Evolutionary conservation across 345 rosid genomes (phyloP).

Genomic region (Sisymbrium altissimum): DNA sequence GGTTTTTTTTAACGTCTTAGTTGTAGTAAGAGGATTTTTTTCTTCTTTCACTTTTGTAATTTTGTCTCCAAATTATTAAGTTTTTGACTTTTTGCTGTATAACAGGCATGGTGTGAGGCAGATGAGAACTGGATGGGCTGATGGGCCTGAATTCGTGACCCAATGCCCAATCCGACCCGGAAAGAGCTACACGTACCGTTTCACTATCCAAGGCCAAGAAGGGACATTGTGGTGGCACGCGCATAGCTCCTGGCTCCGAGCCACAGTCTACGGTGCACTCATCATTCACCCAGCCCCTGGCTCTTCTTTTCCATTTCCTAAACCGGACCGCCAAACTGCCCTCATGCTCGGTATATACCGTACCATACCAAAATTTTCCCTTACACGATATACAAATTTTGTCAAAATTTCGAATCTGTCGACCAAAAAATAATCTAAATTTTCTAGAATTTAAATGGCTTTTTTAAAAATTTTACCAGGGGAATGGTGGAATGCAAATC

Average conservation of each 20-base stretch:
- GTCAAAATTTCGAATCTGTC: neutral
- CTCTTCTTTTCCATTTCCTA: slow-evolving; percentile 67
- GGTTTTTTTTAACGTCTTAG: neutral
- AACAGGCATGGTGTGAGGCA: slow-evolving; percentile 91
- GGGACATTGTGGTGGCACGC: slow-evolving; percentile 99
- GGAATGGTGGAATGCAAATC: slow-evolving; percentile 96
- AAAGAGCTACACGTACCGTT: slow-evolving; percentile 73
- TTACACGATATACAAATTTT: neutral
- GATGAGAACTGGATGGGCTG: slow-evolving; percentile 86
- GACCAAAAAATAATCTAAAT: neutral
- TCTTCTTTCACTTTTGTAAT: neutral
- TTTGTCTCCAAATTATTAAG: neutral
- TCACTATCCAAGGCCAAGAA: slow-evolving; percentile 77
- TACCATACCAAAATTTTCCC: neutral
- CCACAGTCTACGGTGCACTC: slow-evolving; percentile 90
- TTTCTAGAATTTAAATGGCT: neutral
- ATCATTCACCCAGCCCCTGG: slow-evolving; percentile 64
- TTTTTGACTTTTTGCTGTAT: neutral
- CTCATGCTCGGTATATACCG: slow-evolving; percentile 59
- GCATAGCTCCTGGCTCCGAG: slow-evolving; percentile 96
- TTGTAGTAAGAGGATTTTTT: neutral
- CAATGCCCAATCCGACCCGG: slow-evolving; percentile 96
- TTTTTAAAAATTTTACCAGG: slow-evolving; percentile 44
- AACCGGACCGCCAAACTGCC: slow-evolving; percentile 65
- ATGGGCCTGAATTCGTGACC: slow-evolving; percentile 92